Base-by-base conservation (phyloP, 2,329 filamentous ascomycete genomes). In the Fusarium verticillioides region DNA sequence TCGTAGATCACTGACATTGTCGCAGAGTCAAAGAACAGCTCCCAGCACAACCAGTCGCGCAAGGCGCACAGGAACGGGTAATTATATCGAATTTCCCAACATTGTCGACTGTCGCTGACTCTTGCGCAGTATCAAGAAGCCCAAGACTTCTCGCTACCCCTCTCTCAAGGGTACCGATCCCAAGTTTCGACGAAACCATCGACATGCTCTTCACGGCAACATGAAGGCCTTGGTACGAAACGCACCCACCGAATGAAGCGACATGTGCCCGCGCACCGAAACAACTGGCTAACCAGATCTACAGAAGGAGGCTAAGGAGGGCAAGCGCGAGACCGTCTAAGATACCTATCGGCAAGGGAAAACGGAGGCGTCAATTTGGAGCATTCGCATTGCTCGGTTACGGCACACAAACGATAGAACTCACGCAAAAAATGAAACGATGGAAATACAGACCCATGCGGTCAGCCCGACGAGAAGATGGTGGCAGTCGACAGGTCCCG, bases 21-120 rank as follows among this genome's bases (percentile, higher is more conserved):
- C 66, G 36, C 85, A 98, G 95, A 98, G 91, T 98, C 96, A 83
- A 98, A 98, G 95, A 98, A 98, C 93, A 97, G 94, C 89, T 98
- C 96, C 83, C 96, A 98, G 91, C 95, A 98, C 90, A 98, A 98
- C 89, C 93, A 96, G 92, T 91, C 91, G 86, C 93, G 93, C 90
- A 99, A 99, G 94, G 95, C 95, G 88, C 96, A 99, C 93, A 92
- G 93, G 85, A 99, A 99, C 91, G 96, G 96, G 96, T 98, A 93
- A 82, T 92, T 88, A 65, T 75, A 52, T 68, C 53, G 54, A 44
- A 44, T 43, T 47, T 28, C 13, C 44, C 43, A 28, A 26, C n/a
- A 26, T 32, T 40, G 36, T 47, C 59, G 43, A 47, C 43, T 23
- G 36, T 65, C 47, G 26, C 70, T 79, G 46, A 81, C 75, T 40